These are phyloP conservation scores for Sistotremastrum suecicum DNA, from an alignment of 768 basidiomycete species.

Conservation along the genomic window DNA sequence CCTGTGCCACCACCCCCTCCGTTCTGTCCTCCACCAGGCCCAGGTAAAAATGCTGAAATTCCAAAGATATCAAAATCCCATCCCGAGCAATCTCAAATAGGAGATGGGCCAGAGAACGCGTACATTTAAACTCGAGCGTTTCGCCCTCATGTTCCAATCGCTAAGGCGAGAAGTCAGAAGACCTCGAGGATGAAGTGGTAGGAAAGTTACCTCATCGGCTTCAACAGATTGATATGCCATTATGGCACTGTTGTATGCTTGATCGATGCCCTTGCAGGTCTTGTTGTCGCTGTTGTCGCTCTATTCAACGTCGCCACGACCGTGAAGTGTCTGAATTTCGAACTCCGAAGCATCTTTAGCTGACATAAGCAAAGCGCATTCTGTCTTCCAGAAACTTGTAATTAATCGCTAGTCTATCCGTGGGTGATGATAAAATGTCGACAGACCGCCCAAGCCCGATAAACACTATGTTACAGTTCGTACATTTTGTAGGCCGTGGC, in stretches of 20 bases:
- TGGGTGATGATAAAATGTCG: too few relatives aligned
- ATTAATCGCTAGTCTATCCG: too few relatives aligned
- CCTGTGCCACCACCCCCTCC: slow-evolving; percentile 2
- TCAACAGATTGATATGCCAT: slow-evolving; percentile 69
- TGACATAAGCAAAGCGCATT: too few relatives aligned
- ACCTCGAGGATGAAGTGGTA: not conserved
- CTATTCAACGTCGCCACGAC: too few relatives aligned
- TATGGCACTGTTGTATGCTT: not conserved
- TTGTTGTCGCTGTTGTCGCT: not conserved
- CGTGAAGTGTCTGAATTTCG: too few relatives aligned
- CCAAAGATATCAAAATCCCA: not conserved
- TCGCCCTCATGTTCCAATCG: slow-evolving; percentile 53
- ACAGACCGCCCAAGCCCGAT: too few relatives aligned
- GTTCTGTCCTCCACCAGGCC: slow-evolving; percentile 15
- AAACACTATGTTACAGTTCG: too few relatives aligned
- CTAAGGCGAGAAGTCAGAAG: slow-evolving; percentile 15
- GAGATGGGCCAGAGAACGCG: slow-evolving; percentile 6
- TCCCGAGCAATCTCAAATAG: not conserved
- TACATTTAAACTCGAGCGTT: slow-evolving; percentile 62
- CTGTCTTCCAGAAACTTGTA: too few relatives aligned
- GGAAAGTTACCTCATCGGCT: slow-evolving; percentile 45
- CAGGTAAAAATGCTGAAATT: slow-evolving; percentile 37
- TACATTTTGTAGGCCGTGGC: too few relatives aligned
- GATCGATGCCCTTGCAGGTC: not conserved
- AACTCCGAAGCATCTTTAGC: too few relatives aligned